These are phyloP conservation scores for Hypoxylon crocopeplum DNA, from an alignment of 495 filamentous ascomycete genomes.

Conservation along the genomic window DNA sequence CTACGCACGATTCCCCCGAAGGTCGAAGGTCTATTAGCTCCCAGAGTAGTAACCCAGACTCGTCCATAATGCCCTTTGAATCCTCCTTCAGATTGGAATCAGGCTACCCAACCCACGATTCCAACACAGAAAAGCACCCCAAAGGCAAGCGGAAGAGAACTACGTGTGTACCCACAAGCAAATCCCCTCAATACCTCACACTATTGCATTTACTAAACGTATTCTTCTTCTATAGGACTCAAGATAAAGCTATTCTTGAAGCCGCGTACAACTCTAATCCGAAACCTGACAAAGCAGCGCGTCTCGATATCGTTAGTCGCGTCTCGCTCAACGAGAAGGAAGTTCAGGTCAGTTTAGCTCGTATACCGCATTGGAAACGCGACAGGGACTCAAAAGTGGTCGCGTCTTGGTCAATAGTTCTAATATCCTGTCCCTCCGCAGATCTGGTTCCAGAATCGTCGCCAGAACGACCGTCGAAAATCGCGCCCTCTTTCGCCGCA, in stretches of 20 bases:
- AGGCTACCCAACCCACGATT: constrained; percentile 38
- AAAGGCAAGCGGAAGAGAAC: constrained; percentile 63
- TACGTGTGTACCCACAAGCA: constrained; percentile 49
- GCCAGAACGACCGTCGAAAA: constrained; percentile 92
- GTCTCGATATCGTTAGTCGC: constrained; percentile 79
- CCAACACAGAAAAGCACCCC: constrained; percentile 48
- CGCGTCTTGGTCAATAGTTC: constrained; percentile 9
- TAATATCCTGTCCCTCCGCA: constrained; percentile 52
- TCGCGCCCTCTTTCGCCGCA: constrained; percentile 84
- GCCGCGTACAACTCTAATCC: constrained; percentile 83
- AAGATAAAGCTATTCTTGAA: constrained; percentile 92
- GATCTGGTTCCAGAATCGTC: constrained; percentile 99
- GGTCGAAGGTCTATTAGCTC: constrained; percentile 36
- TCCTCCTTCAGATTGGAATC: constrained; percentile 42
- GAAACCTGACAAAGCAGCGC: constrained; percentile 91
- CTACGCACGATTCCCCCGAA: constrained; percentile 32
- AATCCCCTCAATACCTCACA: constrained; percentile 9
- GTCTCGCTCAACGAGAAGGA: constrained; percentile 96
- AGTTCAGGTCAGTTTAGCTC: constrained; percentile 77
- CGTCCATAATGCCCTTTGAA: constrained; percentile 38
- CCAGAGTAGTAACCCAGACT: constrained; percentile 40
- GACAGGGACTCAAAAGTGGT: neutral
- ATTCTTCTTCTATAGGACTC: constrained; percentile 59
- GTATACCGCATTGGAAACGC: neutral
- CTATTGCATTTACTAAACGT: constrained; percentile 14